These are phyloP conservation scores for Pleurostoma richardsiae DNA, from an alignment of 2,329 filamentous ascomycete species.

Conservation along the genomic window DNA sequence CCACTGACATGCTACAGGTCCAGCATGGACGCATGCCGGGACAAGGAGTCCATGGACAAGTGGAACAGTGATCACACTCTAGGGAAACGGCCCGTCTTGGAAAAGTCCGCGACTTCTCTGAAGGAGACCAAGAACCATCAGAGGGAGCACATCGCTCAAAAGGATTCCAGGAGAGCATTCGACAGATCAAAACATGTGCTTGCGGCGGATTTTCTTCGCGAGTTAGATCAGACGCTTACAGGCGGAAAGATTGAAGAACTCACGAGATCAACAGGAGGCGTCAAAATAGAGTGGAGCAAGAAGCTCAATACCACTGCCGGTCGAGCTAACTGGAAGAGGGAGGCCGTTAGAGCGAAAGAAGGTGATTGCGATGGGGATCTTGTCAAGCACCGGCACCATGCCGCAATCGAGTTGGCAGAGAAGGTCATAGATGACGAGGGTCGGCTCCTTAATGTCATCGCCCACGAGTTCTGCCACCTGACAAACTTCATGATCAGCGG, in stretches of 20 bases:
- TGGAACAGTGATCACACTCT: slow-evolving; percentile 55
- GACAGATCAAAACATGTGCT: slow-evolving; percentile 55
- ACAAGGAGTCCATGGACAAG: slow-evolving; percentile 50
- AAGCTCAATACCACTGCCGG: slow-evolving; percentile 78
- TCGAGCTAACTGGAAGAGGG: slow-evolving; percentile 66
- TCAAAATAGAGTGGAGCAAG: slow-evolving; percentile 69
- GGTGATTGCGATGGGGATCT: slow-evolving; percentile 16
- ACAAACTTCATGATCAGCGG: slow-evolving; percentile 85
- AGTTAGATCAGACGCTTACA: slow-evolving; percentile 65
- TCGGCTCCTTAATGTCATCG: slow-evolving; percentile 82
- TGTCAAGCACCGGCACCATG: slow-evolving; percentile 49
- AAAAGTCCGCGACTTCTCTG: no score
- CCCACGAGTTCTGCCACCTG: slow-evolving; percentile 94
- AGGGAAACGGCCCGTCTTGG: slow-evolving; percentile 13
- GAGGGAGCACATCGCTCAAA: slow-evolving; percentile 16
- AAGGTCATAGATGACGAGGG: slow-evolving; percentile 79
- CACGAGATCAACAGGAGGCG: slow-evolving; percentile 60
- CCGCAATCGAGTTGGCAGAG: slow-evolving; percentile 80
- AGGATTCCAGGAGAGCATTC: slow-evolving; percentile 54
- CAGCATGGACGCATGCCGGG: slow-evolving; percentile 56
- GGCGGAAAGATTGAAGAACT: slow-evolving; percentile 53
- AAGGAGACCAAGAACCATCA: slow-evolving; percentile 21
- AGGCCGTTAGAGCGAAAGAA: slow-evolving; percentile 37
- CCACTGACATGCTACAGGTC: slow-evolving; percentile 49
- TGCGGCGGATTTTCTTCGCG: slow-evolving; percentile 58